Conservation (phyloP, 164 flowering plant genomes). For the Vitis riparia region DNA sequence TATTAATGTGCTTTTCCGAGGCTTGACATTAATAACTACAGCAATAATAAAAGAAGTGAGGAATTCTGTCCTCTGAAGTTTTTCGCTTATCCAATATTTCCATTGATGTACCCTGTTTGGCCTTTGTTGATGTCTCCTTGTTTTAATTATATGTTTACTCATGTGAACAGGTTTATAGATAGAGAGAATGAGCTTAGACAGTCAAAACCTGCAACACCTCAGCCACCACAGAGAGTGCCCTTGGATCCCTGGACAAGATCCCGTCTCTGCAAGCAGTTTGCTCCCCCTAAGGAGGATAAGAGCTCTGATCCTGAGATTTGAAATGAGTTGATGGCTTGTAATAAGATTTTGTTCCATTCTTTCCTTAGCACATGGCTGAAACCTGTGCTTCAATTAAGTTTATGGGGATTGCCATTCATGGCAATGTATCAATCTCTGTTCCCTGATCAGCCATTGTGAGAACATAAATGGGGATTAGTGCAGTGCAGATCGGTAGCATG, state of each 20-base stretch:
- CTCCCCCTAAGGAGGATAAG: conserved; percentile 77
- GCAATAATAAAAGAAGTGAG: too few species aligned
- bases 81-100: too few species aligned
- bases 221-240: conserved; percentile 65
- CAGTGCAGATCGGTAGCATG: too few species aligned
- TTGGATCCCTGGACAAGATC: conserved; percentile 94
- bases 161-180: conserved; percentile 75
- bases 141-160: neutral
- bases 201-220: conserved; percentile 82
- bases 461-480: too few species aligned
- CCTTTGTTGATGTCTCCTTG: neutral
- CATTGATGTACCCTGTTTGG: neutral
- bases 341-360: neutral
- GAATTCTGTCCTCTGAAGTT: too few species aligned
- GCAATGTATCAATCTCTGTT: too few species aligned
- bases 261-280: conserved; percentile 60
- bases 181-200: conserved; percentile 94
- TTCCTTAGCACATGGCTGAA: too few species aligned
- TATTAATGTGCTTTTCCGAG: too few species aligned
- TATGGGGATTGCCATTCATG: too few species aligned
- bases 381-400: too few species aligned
- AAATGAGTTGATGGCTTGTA: neutral
- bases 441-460: too few species aligned
- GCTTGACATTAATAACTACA: too few species aligned
- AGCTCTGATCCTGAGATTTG: conserved; percentile 38